Evolutionary conservation across 75 land plant species (phyloP).

Genomic region (Chamaecyparis obtusa): DNA sequence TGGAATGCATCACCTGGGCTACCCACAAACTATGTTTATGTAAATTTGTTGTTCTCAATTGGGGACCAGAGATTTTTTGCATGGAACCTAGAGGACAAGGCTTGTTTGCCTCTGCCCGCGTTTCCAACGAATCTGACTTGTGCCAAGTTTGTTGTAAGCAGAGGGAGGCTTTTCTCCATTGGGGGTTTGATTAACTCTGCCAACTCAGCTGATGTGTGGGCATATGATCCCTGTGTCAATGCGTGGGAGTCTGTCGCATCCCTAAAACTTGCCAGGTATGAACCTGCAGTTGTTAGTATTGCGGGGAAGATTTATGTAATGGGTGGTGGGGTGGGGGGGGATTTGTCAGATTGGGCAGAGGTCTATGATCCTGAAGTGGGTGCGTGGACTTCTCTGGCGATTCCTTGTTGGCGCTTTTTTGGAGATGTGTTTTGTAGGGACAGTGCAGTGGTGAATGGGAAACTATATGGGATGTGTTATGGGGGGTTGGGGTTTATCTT

Average conservation of each 20-base stretch:
- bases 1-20: conserved; percentile 6
- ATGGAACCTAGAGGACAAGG: not conserved
- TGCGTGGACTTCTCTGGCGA: too few relatives aligned
- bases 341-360: too few relatives aligned
- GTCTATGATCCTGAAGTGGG: too few relatives aligned
- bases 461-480: too few relatives aligned
- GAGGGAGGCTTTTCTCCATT: conserved; percentile 7
- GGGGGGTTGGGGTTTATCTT: too few relatives aligned
- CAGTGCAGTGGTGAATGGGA: too few relatives aligned
- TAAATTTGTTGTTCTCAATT: conserved; percentile 8
- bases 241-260: not conserved
- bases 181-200: conserved; percentile 6
- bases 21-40: not conserved
- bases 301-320: not conserved
- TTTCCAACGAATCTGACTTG: not conserved
- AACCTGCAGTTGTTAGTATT: conserved; percentile 1
- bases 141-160: conserved; percentile 6
- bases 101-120: conserved; percentile 1
- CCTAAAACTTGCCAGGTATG: not conserved
- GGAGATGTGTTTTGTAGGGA: too few relatives aligned
- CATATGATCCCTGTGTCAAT: conserved; percentile 9
- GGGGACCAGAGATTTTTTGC: conserved; percentile 8
- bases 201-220: conserved; percentile 8
- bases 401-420: too few relatives aligned
- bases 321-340: too few relatives aligned